phyloP scores from a whole-genome alignment of 176 grass and related monocot genomes.

The Chrysopogon serrulatus region DNA sequence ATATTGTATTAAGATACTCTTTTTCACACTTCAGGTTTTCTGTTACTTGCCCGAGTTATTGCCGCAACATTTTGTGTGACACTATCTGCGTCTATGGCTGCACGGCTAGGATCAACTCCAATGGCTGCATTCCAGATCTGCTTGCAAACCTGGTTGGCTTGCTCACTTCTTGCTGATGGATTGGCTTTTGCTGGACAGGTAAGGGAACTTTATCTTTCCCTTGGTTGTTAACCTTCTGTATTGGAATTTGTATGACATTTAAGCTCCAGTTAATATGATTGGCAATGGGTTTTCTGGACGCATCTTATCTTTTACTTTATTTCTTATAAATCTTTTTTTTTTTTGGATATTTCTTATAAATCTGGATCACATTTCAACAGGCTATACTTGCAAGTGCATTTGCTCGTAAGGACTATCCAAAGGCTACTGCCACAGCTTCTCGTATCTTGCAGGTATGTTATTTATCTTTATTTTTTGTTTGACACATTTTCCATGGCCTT shows the following conservation, averaged over 20 bases:
- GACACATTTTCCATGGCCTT: not conserved
- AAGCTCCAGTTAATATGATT: not conserved
- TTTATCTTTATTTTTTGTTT: not conserved
- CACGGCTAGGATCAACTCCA: constrained; percentile 57
- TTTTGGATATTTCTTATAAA: too few species aligned
- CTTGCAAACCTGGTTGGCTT: constrained; percentile 85
- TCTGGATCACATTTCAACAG: constrained; percentile 26
- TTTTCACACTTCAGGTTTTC: constrained; percentile 47
- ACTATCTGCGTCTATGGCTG: constrained; percentile 77
- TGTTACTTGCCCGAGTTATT: constrained; percentile 69
- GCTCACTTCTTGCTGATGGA: constrained; percentile 88
- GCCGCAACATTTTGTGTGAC: constrained; percentile 89
- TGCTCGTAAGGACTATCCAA: constrained; percentile 57
- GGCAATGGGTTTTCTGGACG: not conserved
- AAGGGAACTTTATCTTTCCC: not conserved
- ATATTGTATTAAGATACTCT: not conserved
- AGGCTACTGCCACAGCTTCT: constrained; percentile 51
- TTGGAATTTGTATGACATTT: not conserved
- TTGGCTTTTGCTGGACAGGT: constrained; percentile 98
- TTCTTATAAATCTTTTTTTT: too few species aligned
- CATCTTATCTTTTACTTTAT: constrained; percentile 9
- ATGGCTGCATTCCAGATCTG: constrained; percentile 99
- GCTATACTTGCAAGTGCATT: constrained; percentile 93
- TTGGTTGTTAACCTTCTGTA: not conserved
- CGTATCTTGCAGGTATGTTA: constrained; percentile 69